phyloP scores from a whole-genome alignment of 169 alveolate genomes.

The Eimeria falciformis region DNA sequence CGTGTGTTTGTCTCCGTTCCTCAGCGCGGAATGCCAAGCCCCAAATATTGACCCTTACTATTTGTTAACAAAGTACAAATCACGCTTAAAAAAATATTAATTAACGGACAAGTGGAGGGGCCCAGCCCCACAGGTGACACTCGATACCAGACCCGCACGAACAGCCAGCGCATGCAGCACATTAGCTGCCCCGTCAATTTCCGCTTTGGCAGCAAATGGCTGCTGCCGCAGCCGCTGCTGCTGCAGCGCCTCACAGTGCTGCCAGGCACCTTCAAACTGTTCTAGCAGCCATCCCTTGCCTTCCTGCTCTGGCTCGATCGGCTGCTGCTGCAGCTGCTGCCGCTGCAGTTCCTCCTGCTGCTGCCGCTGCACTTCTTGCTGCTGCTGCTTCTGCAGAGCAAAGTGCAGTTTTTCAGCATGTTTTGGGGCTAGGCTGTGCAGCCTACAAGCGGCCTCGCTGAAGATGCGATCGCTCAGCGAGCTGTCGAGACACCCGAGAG shows the following conservation, averaged over 20 bases:
- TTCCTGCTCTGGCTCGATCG: background rate
- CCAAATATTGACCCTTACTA: no score
- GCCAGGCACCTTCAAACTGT: background rate
- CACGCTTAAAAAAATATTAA: no score
- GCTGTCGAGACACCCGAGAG: constrained; percentile 37
- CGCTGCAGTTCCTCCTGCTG: background rate
- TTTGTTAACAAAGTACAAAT: no score
- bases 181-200: background rate
- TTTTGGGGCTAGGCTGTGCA: background rate
- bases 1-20: no score
- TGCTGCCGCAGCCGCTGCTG: background rate
- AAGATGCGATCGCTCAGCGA: background rate
- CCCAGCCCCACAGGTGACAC: background rate
- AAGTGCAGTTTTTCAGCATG: background rate
- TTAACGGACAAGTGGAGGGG: no score
- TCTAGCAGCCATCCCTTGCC: background rate
- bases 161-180: constrained; percentile 1
- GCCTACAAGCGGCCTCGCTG: background rate
- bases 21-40: no score
- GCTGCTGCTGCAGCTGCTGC: no score
- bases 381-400: constrained; percentile 1
- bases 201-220: background rate
- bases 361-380: background rate
- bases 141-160: background rate
- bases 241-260: constrained; percentile 13